These are phyloP conservation scores for Metschnikowia amazonensis DNA, from an alignment of 805 yeast species.

Conservation along the genomic window DNA sequence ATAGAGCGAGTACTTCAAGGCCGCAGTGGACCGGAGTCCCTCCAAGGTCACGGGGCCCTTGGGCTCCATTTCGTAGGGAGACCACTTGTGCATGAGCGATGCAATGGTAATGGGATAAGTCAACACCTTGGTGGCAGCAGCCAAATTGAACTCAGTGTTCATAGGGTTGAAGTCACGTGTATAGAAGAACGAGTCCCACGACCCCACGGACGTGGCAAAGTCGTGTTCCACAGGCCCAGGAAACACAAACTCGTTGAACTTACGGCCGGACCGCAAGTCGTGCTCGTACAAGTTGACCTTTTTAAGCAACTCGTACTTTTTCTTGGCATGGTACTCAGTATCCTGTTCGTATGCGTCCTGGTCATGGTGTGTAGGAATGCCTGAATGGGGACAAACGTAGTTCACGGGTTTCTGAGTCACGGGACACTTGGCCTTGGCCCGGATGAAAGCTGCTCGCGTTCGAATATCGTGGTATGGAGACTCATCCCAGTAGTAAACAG, in stretches of 20 bases:
- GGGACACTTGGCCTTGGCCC: conserved; percentile 86
- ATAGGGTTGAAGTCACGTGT: conserved; percentile 90
- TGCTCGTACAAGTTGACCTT: conserved; percentile 92
- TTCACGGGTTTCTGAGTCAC: conserved; percentile 77
- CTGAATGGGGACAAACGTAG: conserved; percentile 88
- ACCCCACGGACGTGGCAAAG: conserved; percentile 66
- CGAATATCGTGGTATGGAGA: conserved; percentile 86
- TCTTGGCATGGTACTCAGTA: conserved; percentile 60
- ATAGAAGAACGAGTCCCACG: conserved; percentile 92
- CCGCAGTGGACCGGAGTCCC: conserved; percentile 91
- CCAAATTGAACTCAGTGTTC: conserved; percentile 95
- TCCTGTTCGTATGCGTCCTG: conserved; percentile 87
- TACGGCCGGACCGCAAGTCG: conserved; percentile 89
- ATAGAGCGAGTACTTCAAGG: conserved; percentile 83
- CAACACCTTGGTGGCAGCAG: conserved; percentile 90
- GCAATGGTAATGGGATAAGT: conserved; percentile 91
- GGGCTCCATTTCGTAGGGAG: conserved; percentile 79
- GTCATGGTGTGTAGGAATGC: conserved; percentile 94
- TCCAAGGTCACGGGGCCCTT: conserved; percentile 87
- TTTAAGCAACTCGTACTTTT: conserved; percentile 69
- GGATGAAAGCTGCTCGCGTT: conserved; percentile 85
- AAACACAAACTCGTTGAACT: conserved; percentile 92
- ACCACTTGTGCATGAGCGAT: conserved; percentile 72
- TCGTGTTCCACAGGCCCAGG: conserved; percentile 78
- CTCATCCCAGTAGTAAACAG: conserved; percentile 75